A percentile compares a stretch with the other conserved stretches of the same genome.
Conservation (phyloP, 331 rosid species). For the Acacia concinna region DNA sequence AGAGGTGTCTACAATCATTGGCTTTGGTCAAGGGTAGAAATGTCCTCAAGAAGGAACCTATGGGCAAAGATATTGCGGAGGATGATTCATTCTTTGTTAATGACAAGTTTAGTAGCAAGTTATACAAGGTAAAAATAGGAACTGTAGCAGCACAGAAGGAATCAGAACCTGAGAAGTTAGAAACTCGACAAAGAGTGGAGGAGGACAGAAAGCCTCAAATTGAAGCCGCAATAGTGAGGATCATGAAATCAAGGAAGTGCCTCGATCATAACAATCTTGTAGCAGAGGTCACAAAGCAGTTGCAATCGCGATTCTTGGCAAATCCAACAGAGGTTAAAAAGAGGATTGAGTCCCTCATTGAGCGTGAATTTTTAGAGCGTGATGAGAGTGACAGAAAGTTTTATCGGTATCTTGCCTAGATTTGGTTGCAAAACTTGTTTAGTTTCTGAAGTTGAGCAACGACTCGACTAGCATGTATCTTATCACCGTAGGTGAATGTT, state of each 20-base stretch:
- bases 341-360: slow-evolving; percentile 71
- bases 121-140: slow-evolving; percentile 76
- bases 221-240: slow-evolving; percentile 72
- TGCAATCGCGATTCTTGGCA: slow-evolving; percentile 65
- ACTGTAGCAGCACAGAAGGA: slow-evolving; percentile 78
- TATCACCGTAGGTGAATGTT: slow-evolving; percentile 20
- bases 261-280: slow-evolving; percentile 71
- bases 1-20: slow-evolving; percentile 74
- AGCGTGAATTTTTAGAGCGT: slow-evolving; percentile 78
- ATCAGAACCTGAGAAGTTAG: slow-evolving; percentile 77
- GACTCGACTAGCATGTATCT: slow-evolving; percentile 11
- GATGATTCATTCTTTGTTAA: slow-evolving; percentile 65
- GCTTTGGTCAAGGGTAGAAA: slow-evolving; percentile 80
- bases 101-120: slow-evolving; percentile 69
- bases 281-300: slow-evolving; percentile 73
- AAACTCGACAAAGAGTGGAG: slow-evolving; percentile 82
- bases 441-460: not conserved
- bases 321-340: slow-evolving; percentile 72
- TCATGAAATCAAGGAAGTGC: slow-evolving; percentile 68
- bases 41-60: slow-evolving; percentile 74
- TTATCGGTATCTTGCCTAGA: slow-evolving; percentile 76
- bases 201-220: slow-evolving; percentile 88
- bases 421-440: not conserved
- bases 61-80: slow-evolving; percentile 74
- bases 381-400: slow-evolving; percentile 60